These are phyloP conservation scores for Quercus lobata DNA, from an alignment of 331 rosid species.

Conservation along the genomic window DNA sequence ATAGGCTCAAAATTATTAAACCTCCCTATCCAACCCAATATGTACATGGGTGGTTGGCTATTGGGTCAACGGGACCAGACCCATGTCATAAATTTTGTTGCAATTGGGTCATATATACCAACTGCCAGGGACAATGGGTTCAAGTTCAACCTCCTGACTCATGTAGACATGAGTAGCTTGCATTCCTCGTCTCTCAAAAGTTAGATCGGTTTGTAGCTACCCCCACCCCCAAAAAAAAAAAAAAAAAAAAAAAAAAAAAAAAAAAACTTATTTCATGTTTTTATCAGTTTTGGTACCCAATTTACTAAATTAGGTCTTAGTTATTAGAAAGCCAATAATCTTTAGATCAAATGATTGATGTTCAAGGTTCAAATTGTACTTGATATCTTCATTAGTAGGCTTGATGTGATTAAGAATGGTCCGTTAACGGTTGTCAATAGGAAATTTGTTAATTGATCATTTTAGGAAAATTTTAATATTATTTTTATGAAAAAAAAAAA, in stretches of 20 bases:
- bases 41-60: conserved; percentile 7
- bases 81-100: neutral
- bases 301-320: too few relatives aligned
- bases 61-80: conserved; percentile 11
- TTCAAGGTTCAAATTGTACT: too few relatives aligned
- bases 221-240: neutral
- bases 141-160: neutral
- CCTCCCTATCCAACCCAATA: neutral
- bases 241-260: neutral
- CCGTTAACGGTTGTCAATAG: rapidly evolving
- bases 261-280: neutral
- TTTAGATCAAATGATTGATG: too few relatives aligned
- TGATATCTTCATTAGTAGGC: too few relatives aligned
- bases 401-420: too few relatives aligned
- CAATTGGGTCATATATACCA: neutral
- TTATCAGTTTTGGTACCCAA: neutral
- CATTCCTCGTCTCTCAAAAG: neutral
- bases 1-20: neutral
- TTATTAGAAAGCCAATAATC: too few relatives aligned
- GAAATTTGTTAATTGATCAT: too few relatives aligned
- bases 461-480: too few relatives aligned
- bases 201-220: neutral
- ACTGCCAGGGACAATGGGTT: too few relatives aligned
- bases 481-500: too few relatives aligned
- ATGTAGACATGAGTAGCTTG: neutral